Evolutionary conservation across 768 basidiomycete genomes (phyloP).

Genomic region (Lactarius indigo): DNA sequence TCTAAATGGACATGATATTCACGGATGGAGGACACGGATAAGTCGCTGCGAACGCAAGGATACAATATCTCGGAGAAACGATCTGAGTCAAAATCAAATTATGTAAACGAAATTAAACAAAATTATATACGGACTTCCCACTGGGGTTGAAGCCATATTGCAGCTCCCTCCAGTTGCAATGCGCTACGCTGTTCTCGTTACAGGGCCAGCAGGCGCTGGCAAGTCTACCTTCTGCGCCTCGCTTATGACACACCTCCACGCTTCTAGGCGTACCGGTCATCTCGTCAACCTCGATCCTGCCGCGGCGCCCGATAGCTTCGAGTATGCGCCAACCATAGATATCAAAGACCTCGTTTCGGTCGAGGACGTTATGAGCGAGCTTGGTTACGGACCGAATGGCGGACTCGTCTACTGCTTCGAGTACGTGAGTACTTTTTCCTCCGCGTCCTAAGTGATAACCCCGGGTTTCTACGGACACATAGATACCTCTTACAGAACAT

Average conservation of each 20-base stretch:
- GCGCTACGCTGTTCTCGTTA: constrained; percentile 86
- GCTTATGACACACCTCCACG: constrained; percentile 83
- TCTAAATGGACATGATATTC: no score
- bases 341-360: constrained; percentile 90
- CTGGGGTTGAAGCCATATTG: not conserved
- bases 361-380: constrained; percentile 94
- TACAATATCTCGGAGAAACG: no score
- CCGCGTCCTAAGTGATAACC: not conserved
- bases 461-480: constrained; percentile 5
- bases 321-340: constrained; percentile 89
- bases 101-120: no score
- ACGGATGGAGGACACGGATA: no score
- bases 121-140: no score
- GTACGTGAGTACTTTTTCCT: constrained; percentile 65
- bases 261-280: constrained; percentile 80
- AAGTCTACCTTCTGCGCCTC: constrained; percentile 93
- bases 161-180: constrained; percentile 36
- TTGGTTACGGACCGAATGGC: constrained; percentile 95
- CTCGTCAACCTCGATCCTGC: constrained; percentile 98
- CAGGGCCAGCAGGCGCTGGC: constrained; percentile 97
- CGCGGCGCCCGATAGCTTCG: constrained; percentile 79
- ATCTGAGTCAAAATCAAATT: no score
- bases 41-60: no score
- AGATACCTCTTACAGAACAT: constrained; percentile 97
- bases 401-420: constrained; percentile 98